phyloP scores from a whole-genome alignment of 192 early-diverging fungal species.

The Podochytrium sp. region DNA sequence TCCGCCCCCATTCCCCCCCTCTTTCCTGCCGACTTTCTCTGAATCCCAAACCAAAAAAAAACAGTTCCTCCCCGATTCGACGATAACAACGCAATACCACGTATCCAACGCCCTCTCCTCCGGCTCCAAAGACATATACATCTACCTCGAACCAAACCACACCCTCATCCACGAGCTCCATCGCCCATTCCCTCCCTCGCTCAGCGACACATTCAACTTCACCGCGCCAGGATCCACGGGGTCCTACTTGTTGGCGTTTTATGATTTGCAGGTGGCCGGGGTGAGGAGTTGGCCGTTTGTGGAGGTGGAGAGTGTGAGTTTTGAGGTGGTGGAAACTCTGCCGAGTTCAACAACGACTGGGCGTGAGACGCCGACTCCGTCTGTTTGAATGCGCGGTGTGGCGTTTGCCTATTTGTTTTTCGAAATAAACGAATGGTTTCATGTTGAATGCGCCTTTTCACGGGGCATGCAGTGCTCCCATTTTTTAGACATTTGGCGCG shows the following conservation, averaged over 20 bases:
- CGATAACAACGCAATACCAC: neutral
- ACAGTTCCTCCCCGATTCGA: neutral
- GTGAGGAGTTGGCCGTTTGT: conserved; percentile 8
- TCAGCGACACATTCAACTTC: neutral
- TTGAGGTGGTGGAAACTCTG: too few relatives aligned
- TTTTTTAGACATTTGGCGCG: neutral
- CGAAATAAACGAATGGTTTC: too few relatives aligned
- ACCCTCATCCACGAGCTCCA: neutral
- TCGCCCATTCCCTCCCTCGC: neutral
- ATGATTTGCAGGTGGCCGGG: conserved; percentile 1
- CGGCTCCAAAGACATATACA: neutral
- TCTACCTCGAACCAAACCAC: neutral
- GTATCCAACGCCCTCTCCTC: neutral
- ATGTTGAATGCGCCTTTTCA: too few relatives aligned
- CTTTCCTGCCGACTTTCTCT: neutral
- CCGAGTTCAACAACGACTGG: too few relatives aligned
- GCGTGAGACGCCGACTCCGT: too few relatives aligned
- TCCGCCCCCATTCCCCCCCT: neutral
- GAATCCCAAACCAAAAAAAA: neutral
- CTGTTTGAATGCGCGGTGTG: too few relatives aligned
- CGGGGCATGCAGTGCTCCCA: too few relatives aligned
- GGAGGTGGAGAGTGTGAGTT: neutral
- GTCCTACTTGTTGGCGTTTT: conserved; percentile 14
- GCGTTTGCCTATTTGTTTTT: too few relatives aligned
- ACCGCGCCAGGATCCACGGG: neutral